phyloP scores from a whole-genome alignment of 192 early-diverging fungal species.

The Rhizoclosmatium globosum region DNA sequence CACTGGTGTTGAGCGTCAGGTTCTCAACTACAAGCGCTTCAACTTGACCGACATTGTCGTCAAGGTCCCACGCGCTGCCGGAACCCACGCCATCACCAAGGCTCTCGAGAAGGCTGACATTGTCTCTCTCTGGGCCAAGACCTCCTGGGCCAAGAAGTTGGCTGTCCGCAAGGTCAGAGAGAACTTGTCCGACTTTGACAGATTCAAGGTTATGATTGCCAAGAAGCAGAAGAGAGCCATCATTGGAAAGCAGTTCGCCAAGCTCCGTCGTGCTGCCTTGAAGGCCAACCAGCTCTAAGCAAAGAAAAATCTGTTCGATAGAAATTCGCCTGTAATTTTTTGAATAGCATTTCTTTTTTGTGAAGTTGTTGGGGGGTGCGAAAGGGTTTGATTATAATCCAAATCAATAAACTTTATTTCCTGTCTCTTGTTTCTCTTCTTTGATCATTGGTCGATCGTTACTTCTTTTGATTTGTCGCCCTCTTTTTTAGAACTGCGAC shows the following conservation, averaged over 20 bases:
- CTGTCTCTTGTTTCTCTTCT: too few relatives aligned
- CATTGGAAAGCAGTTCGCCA: slow-evolving; percentile 54
- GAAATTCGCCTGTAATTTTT: too few relatives aligned
- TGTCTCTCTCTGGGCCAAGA: slow-evolving; percentile 82
- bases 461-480: not conserved
- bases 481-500: not conserved
- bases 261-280: slow-evolving; percentile 48
- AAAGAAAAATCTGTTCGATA: not conserved
- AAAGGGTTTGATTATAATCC: too few relatives aligned
- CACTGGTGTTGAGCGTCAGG: slow-evolving; percentile 90
- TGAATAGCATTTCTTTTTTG: too few relatives aligned
- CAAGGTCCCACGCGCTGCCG: slow-evolving; percentile 83
- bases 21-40: slow-evolving; percentile 88
- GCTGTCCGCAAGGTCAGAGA: slow-evolving; percentile 80
- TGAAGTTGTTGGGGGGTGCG: too few relatives aligned
- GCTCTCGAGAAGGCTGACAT: slow-evolving; percentile 87
- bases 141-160: slow-evolving; percentile 97
- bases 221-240: slow-evolving; percentile 81
- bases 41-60: slow-evolving; percentile 90
- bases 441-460: not conserved
- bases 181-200: slow-evolving; percentile 91
- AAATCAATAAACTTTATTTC: too few relatives aligned
- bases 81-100: slow-evolving; percentile 79
- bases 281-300: slow-evolving; percentile 25
- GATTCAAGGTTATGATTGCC: slow-evolving; percentile 97